phyloP scores from a whole-genome alignment of 306 rosid genomes.

The Malus asiatica region DNA sequence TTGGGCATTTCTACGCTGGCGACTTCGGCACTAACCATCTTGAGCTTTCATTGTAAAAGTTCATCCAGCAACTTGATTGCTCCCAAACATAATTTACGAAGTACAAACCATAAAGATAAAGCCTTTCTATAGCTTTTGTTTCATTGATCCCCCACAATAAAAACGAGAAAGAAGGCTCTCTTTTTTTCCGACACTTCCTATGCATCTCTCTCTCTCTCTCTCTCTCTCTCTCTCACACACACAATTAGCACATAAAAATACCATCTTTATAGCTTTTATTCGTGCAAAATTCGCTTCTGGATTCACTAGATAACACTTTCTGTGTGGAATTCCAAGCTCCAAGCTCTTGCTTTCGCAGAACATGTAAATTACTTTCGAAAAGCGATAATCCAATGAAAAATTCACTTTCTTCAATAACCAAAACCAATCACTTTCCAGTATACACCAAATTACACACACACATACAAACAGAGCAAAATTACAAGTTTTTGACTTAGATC shows the following conservation, averaged over 20 bases:
- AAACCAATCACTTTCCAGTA: neutral
- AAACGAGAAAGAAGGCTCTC: neutral
- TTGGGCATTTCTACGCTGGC: neutral
- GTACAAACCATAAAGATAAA: neutral
- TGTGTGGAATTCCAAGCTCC: neutral
- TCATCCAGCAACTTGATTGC: neutral
- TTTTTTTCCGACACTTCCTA: neutral
- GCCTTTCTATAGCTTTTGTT: neutral
- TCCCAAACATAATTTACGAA: neutral
- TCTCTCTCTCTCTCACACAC: too few relatives aligned
- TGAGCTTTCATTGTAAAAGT: neutral
- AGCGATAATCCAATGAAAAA: neutral
- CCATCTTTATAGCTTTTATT: neutral
- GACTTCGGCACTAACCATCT: neutral
- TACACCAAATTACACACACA: neutral
- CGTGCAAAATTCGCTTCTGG: neutral
- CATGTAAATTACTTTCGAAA: neutral
- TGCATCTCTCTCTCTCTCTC: neutral
- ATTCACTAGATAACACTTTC: neutral
- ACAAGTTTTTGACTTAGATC: neutral
- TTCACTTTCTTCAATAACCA: neutral
- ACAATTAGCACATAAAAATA: neutral
- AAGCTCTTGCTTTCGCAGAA: neutral
- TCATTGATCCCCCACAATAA: neutral
- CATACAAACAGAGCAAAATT: neutral